Base-by-base conservation (phyloP, 805 yeast genomes). In the Metschnikowia proteae region DNA sequence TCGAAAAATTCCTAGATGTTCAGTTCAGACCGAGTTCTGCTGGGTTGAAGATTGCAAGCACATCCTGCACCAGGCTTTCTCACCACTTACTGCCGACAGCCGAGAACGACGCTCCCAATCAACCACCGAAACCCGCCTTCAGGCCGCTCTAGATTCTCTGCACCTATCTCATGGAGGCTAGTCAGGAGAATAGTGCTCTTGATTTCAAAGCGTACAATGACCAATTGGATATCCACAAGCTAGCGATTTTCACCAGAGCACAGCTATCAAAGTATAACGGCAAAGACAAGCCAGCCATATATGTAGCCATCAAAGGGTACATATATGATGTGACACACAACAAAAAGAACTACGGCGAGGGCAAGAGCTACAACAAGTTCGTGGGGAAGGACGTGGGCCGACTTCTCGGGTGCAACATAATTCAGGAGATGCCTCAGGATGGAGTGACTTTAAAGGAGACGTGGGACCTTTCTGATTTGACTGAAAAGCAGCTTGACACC, bases 331-430 rank as follows among this genome's bases (percentile, higher is more conserved):
- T 89, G 7, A 77, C 87, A 0, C 61, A 70, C 40, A 88, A 88
- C 60, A 57, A 63, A 9, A 79, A 76, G 11, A 83, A 83, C 35
- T 88, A 88, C 61, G 96, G 96, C 0, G 84, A 84, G 3, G 91
- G 90, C 0, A 79, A 81, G 51, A 82, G 84, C 23, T 89, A 88
- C 65, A 82, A 81, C 58, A 80, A 74, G 5, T 74, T 88, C 37
- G 87, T 82, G 7, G 96, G 92, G 4, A 80, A 78, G 53, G 96
- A 88, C 56, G 87, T 88, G 23, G 80, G 88, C 31, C 70, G 94
- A 49, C 85, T 92, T 2, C 69, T 88, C 46, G 96, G 87, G 1
- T 79, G 83, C 58, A 82, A 88, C 46, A 77, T 60, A 43, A 57
- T 70, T 27, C 59, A 56, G 37, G 47, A 68, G 40, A 57, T 54